Percentiles rank a stretch among this genome's conserved stretches.
phyloP scores from a whole-genome alignment of 2,329 filamentous ascomycete genomes.

The Arthrinium puccinioides region DNA sequence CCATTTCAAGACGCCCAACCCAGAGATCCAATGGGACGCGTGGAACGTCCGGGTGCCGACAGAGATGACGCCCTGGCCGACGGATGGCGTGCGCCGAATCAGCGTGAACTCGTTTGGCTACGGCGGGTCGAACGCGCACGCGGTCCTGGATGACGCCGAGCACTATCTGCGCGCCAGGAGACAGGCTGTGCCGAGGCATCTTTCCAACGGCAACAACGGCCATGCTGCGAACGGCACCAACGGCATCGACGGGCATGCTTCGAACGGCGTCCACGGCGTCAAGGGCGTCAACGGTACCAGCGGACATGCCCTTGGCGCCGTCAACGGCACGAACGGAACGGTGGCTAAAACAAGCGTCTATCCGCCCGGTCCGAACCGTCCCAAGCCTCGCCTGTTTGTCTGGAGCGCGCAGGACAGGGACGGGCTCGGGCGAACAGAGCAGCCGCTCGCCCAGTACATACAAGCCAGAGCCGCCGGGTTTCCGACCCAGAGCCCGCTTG shows the following conservation, averaged over 20 bases:
- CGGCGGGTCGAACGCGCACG: conserved; percentile 49
- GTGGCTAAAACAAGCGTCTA: too few species aligned
- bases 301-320: too few species aligned
- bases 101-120: conserved; percentile 53
- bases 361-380: too few species aligned
- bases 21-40: conserved; percentile 35
- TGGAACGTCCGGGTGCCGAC: conserved; percentile 40
- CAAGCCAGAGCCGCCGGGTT: too few species aligned
- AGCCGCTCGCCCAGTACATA: neutral
- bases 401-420: neutral
- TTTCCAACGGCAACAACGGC: neutral
- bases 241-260: neutral
- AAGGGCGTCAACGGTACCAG: neutral
- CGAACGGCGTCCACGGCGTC: neutral
- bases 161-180: conserved; percentile 30
- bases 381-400: neutral
- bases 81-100: conserved; percentile 36
- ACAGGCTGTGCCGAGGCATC: too few species aligned
- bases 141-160: conserved; percentile 40
- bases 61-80: conserved; percentile 35
- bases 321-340: neutral
- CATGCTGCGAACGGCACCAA: neutral
- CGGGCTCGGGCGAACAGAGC: neutral
- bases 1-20: conserved; percentile 39
- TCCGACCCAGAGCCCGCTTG: too few species aligned